A percentile compares a stretch with the other conserved stretches of the same genome.
These are phyloP conservation scores for Suhomyces coccinellae DNA, from an alignment of 1,139 yeast genomes.

Conservation along the genomic window DNA sequence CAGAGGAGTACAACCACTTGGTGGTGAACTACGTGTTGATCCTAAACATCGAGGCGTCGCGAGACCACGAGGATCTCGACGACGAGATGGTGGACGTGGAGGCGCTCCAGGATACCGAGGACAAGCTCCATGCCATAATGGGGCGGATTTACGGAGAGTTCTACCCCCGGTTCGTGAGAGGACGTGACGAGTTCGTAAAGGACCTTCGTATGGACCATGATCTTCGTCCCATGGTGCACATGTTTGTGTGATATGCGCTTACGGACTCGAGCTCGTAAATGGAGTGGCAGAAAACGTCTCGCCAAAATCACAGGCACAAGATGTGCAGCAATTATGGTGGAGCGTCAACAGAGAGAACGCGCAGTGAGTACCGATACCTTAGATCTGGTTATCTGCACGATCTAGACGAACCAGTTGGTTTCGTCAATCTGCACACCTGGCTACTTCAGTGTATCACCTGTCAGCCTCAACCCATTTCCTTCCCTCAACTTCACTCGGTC, in stretches of 20 bases:
- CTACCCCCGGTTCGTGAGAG: slow-evolving; percentile 25
- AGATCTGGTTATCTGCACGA: no score
- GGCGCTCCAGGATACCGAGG: slow-evolving; percentile 23
- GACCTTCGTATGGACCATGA: slow-evolving; percentile 35
- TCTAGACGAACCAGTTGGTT: no score
- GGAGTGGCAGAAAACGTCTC: slow-evolving; percentile 2
- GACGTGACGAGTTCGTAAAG: slow-evolving; percentile 22
- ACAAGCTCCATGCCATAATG: slow-evolving; percentile 27
- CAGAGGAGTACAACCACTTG: slow-evolving; percentile 44
- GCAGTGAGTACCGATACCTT: no score
- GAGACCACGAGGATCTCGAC: slow-evolving; percentile 11
- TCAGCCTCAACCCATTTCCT: no score
- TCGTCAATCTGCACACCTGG: no score
- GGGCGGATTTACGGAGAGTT: slow-evolving; percentile 27
- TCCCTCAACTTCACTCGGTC: no score
- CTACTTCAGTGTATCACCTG: no score
- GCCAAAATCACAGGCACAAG: not conserved
- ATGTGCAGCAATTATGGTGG: no score
- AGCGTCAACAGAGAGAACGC: no score
- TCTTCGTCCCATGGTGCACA: slow-evolving; percentile 21
- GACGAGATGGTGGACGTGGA: slow-evolving; percentile 7
- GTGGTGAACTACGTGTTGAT: slow-evolving; percentile 29
- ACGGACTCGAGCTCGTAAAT: not conserved
- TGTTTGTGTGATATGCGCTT: slow-evolving; percentile 6
- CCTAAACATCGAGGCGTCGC: slow-evolving; percentile 25